Percentiles rank a stretch among this genome's conserved stretches.
These are phyloP conservation scores for Prunus davidiana DNA, from an alignment of 306 rosid genomes.

Conservation along the genomic window DNA sequence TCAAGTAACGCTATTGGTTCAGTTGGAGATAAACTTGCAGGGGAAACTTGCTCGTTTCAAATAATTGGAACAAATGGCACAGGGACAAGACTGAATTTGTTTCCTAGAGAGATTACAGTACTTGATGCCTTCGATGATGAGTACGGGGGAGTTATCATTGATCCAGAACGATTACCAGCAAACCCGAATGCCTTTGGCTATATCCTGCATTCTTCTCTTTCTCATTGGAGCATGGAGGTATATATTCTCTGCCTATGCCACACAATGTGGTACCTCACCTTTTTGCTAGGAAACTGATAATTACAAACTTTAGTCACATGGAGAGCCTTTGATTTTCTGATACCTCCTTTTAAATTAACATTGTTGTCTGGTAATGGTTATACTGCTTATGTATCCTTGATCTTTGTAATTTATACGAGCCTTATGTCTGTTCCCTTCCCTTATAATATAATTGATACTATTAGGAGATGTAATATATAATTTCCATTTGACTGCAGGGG, in stretches of 20 bases:
- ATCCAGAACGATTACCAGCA: constrained; percentile 58
- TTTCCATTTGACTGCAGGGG: constrained; percentile 51
- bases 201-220: constrained; percentile 62
- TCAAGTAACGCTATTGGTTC: constrained; percentile 40
- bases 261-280: too few relatives aligned
- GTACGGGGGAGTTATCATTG: constrained; percentile 79
- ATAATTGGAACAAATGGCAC: constrained; percentile 58
- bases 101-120: constrained; percentile 41
- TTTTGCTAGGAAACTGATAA: not conserved
- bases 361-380: too few relatives aligned
- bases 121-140: constrained; percentile 81
- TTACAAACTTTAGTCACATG: not conserved
- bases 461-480: not conserved
- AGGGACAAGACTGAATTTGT: constrained; percentile 39
- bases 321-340: not conserved
- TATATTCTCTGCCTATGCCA: not conserved
- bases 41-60: constrained; percentile 31
- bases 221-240: constrained; percentile 74
- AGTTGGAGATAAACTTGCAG: constrained; percentile 33
- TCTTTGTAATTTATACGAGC: not conserved
- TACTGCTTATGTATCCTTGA: not conserved
- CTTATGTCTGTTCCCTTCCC: not conserved
- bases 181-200: constrained; percentile 48
- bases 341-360: not conserved
- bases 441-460: too few relatives aligned